A percentile compares a stretch with the other conserved stretches of the same genome.
These are phyloP conservation scores for Corynascus novoguineensis DNA, from an alignment of 495 filamentous ascomycete genomes.

Conservation along the genomic window DNA sequence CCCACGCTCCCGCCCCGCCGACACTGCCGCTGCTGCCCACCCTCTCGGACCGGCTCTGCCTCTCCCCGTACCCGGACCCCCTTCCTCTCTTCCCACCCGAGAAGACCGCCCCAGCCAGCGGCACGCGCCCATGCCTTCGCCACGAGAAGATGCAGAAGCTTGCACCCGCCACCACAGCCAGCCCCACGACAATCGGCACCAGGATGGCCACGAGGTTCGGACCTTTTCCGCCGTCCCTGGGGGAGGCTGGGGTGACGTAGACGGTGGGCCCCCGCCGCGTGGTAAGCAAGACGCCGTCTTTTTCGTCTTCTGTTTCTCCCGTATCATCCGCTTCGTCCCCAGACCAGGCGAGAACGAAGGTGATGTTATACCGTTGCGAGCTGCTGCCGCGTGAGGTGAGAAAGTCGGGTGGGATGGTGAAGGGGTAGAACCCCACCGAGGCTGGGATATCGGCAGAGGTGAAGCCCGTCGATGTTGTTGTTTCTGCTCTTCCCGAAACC, in stretches of 20 bases:
- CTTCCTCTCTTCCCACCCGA: background rate
- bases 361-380: conserved; percentile 6
- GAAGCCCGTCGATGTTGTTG: background rate
- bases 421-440: conserved; percentile 24
- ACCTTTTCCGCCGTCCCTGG: background rate
- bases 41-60: conserved; percentile 23
- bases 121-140: conserved; percentile 14
- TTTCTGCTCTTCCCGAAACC: too few relatives aligned
- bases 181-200: conserved; percentile 21
- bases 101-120: conserved; percentile 16
- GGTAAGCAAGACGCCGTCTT: background rate
- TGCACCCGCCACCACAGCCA: conserved; percentile 12
- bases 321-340: conserved; percentile 3
- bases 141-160: conserved; percentile 17
- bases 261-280: conserved; percentile 17
- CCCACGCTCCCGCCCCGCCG: background rate
- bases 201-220: conserved; percentile 19
- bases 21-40: conserved; percentile 5
- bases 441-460: conserved; percentile 15
- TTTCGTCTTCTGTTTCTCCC: conserved; percentile 1
- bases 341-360: conserved; percentile 17
- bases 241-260: background rate
- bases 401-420: conserved; percentile 20
- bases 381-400: background rate
- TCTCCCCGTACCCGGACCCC: conserved; percentile 23